Conservation (phyloP, 164 flowering plant species). For the Hamamelis virginiana region DNA sequence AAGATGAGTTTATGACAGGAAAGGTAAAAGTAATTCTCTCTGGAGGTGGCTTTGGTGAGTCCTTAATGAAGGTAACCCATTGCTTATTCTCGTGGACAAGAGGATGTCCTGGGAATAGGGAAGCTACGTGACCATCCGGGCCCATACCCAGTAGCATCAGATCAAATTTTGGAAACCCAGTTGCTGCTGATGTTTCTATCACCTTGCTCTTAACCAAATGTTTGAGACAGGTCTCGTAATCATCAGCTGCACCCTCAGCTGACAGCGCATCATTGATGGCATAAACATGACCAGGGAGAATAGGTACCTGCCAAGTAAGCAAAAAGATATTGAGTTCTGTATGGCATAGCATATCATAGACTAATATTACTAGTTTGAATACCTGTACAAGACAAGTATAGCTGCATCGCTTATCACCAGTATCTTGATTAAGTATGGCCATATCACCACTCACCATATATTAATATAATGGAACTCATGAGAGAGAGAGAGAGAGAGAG, state of each 20-base stretch:
- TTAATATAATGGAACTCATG: too few species aligned
- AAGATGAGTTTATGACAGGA: conserved; percentile 75
- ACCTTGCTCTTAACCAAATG: conserved; percentile 45
- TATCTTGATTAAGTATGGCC: too few species aligned
- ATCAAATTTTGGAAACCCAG: conserved; percentile 75
- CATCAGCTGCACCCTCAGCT: conserved; percentile 82
- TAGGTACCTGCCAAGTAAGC: conserved; percentile 49
- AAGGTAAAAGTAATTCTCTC: conserved; percentile 75
- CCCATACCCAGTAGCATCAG: conserved; percentile 84
- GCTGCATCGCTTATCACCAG: too few species aligned
- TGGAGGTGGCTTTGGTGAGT: conserved; percentile 86
- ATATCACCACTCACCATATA: too few species aligned
- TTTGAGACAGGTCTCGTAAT: conserved; percentile 61
- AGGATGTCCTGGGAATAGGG: conserved; percentile 77
- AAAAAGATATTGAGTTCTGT: not conserved
- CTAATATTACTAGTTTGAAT: too few species aligned
- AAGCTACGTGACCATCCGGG: conserved; percentile 87
- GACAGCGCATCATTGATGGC: conserved; percentile 74
- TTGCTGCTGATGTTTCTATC: conserved; percentile 33
- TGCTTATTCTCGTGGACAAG: conserved; percentile 55
- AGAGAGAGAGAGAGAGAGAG: too few species aligned
- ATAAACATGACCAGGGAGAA: conserved; percentile 61
- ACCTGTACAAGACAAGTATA: too few species aligned
- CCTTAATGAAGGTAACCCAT: conserved; percentile 73
- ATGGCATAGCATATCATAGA: not conserved